These are phyloP conservation scores for Metarhizium album DNA, from an alignment of 2,329 filamentous ascomycete species.

Conservation along the genomic window DNA sequence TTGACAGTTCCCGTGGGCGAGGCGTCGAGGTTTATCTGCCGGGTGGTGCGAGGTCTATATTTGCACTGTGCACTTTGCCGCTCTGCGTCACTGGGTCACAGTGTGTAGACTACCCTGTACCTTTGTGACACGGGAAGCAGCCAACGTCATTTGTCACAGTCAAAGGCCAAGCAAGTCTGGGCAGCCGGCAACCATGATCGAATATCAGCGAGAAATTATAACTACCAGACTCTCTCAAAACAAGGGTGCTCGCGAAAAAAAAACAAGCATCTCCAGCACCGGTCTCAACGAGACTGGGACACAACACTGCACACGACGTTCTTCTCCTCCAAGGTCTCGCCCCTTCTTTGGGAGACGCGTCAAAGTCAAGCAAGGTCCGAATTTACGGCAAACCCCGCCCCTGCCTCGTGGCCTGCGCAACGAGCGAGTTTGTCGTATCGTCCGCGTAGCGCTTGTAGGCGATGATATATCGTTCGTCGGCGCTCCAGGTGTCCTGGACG, in stretches of 20 bases:
- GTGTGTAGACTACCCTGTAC: background rate
- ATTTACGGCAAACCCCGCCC: slow-evolving; percentile 46
- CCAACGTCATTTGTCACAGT: too few relatives aligned
- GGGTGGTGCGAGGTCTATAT: background rate
- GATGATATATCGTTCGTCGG: slow-evolving; percentile 53
- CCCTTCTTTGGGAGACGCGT: too few relatives aligned
- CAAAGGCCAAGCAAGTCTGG: too few relatives aligned
- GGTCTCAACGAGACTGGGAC: too few relatives aligned
- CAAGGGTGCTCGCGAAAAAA: too few relatives aligned
- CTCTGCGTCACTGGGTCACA: background rate
- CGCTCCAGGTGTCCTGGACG: slow-evolving; percentile 57
- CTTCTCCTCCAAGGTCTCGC: too few relatives aligned
- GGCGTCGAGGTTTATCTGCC: background rate
- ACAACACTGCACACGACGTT: too few relatives aligned
- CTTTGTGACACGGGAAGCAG: background rate
- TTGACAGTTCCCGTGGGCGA: background rate
- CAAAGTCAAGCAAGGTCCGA: background rate
- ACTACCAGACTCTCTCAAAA: too few relatives aligned
- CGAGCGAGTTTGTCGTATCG: slow-evolving; percentile 49
- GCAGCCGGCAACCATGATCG: too few relatives aligned
- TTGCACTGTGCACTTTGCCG: background rate
- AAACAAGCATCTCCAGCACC: too few relatives aligned
- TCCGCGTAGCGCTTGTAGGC: slow-evolving; percentile 61
- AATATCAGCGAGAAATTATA: too few relatives aligned
- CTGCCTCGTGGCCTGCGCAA: slow-evolving; percentile 51